These are phyloP conservation scores for Pueraria montana DNA, from an alignment of 306 rosid genomes.

Conservation along the genomic window DNA sequence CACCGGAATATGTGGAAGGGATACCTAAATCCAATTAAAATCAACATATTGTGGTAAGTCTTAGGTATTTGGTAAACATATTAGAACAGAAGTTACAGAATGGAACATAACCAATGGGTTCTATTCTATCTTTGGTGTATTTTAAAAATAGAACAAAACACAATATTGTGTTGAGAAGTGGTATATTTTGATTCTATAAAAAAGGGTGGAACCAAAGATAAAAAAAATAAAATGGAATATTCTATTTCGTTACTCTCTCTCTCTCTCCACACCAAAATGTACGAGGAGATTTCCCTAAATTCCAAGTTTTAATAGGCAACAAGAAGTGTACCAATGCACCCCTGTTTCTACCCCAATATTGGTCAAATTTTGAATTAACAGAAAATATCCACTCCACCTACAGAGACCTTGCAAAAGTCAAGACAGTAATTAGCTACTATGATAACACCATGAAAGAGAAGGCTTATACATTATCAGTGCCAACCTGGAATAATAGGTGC, in stretches of 20 bases:
- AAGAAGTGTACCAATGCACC: neutral
- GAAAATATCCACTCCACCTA: neutral
- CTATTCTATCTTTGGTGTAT: neutral
- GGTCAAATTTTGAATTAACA: neutral
- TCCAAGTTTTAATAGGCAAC: neutral
- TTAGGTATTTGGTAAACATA: neutral
- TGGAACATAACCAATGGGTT: neutral
- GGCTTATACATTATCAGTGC: neutral
- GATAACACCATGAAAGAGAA: conserved; percentile 28
- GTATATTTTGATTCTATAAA: neutral
- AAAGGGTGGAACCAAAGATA: neutral
- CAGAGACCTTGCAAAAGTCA: neutral
- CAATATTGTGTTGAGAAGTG: neutral
- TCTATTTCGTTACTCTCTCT: neutral
- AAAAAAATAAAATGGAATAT: neutral
- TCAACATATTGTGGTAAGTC: neutral
- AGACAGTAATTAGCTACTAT: conserved; percentile 24
- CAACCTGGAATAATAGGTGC: conserved; percentile 10
- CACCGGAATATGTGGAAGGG: neutral
- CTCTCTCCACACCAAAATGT: neutral
- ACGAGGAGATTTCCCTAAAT: neutral
- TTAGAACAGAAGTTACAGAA: neutral
- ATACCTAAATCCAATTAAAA: neutral
- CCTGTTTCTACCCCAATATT: neutral
- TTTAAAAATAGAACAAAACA: neutral